Evolutionary conservation across 1,139 yeast genomes (phyloP).

Genomic region (Hansenula lynferdii): DNA sequence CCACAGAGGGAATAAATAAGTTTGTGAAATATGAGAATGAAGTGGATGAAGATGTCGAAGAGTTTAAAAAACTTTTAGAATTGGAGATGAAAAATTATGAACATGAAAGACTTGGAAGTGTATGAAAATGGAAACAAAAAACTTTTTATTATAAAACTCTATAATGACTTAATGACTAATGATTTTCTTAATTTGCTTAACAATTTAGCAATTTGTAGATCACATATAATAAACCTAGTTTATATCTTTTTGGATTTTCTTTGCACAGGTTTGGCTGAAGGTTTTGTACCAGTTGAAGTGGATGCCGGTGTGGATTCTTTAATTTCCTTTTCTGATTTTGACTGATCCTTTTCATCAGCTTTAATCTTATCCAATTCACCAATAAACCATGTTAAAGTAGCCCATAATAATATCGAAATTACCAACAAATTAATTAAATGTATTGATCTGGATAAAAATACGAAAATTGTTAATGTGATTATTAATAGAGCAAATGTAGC

Average conservation of each 20-base stretch:
- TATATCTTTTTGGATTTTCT: conserved; percentile 12
- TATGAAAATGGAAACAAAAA: neutral
- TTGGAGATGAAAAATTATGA: conserved; percentile 18
- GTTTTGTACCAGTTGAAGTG: conserved; percentile 1
- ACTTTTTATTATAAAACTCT: neutral
- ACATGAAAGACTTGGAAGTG: conserved; percentile 10
- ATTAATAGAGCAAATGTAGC: conserved; percentile 55
- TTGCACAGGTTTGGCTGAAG: conserved; percentile 1
- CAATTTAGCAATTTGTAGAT: too few species aligned
- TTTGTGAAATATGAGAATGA: conserved; percentile 3
- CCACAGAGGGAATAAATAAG: neutral
- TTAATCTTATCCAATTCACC: conserved; percentile 57
- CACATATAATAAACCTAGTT: too few species aligned
- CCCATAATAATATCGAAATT: conserved; percentile 71
- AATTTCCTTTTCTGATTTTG: conserved; percentile 16
- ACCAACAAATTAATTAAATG: conserved; percentile 75
- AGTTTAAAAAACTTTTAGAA: conserved; percentile 16
- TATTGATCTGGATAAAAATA: conserved; percentile 59
- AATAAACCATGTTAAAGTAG: conserved; percentile 83
- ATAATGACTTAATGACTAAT: neutral
- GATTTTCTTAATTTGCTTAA: neutral
- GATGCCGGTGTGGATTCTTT: conserved; percentile 1
- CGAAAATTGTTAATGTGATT: conserved; percentile 48
- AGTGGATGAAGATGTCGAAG: conserved; percentile 16
- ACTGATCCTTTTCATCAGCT: conserved; percentile 36